phyloP scores from a whole-genome alignment of 495 filamentous ascomycete species.

The Aspergillus taichungensis region DNA sequence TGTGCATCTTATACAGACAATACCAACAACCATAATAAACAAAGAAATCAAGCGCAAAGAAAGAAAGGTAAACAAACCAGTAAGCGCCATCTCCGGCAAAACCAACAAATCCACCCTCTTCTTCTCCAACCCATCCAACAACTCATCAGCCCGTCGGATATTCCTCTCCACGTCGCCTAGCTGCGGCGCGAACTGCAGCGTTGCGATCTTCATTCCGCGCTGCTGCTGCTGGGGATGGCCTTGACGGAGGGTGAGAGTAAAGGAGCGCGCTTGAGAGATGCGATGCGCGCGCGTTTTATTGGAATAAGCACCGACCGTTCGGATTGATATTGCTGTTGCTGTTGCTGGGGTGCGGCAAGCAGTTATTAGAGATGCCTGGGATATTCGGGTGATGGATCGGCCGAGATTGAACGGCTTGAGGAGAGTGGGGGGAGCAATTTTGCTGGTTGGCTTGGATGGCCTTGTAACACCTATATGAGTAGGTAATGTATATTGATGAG shows the following conservation, averaged over 20 bases:
- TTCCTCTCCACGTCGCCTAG: constrained; percentile 72
- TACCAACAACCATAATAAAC: constrained; percentile 1
- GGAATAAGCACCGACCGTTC: no score
- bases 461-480: no score
- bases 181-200: constrained; percentile 68
- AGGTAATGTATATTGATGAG: no score
- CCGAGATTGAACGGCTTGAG: no score
- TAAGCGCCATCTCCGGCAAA: constrained; percentile 81
- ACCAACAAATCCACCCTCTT: constrained; percentile 52
- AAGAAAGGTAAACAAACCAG: constrained; percentile 47
- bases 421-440: no score
- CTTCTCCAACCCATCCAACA: constrained; percentile 45
- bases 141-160: constrained; percentile 60
- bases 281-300: no score
- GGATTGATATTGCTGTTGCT: no score
- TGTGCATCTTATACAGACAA: no score
- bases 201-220: constrained; percentile 64
- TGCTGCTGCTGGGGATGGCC: not conserved
- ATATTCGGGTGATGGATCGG: no score
- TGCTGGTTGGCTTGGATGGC: no score
- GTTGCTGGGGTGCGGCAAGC: no score
- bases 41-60: constrained; percentile 1
- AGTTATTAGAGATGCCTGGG: no score
- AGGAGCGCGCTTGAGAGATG: not conserved
- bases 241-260: not conserved